Evolutionary conservation across 2,329 filamentous ascomycete genomes (phyloP), one percentile per base, ranked within the genome.

Genomic region (Cryoendolithus antarcticus): DNA sequence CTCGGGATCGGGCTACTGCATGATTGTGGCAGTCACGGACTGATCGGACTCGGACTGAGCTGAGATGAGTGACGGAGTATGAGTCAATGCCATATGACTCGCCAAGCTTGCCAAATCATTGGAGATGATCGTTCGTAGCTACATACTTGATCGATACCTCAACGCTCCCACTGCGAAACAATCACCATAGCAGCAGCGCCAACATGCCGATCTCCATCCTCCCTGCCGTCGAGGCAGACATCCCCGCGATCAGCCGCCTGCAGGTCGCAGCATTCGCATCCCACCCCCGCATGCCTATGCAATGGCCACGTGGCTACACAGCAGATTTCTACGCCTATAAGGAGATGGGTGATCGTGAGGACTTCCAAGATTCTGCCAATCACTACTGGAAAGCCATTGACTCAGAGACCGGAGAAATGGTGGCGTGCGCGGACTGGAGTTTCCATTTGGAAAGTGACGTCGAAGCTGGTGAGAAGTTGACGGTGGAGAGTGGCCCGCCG

Each of bases 241-340:
- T 55, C 30, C 45, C 51, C 10, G 28, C 38, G 19, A 48, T 44
- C 35, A 41, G 47, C 12, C 38, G 33, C 15, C 13, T 54, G 34
- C 44, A 53, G 36, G 40, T 50, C 3, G 51, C 48, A 40, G 50
- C 52, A n/a, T 54, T 55, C 42, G 30, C 37, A 9, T 9, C 35
- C 6, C 51, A 53, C 36, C 51, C 50, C 10, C 36, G 50, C n/a
- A 49, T 47, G 2, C 47, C 48, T 1, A 52, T 52, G 38, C 28
- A 51, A 10, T 54, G 48, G 45, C 49, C 48, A 4, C 32, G 40
- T 27, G 49, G 50, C 32, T 50, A 49, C 34, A 51, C 48, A 8
- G 27, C 32, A 19, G 50, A 53, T 34, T 32, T 51, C n/a, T 48
- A 53, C 41, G 45, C 48, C 4, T 53, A 38, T 39, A 44, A 49